Evolutionary conservation across 169 alveolate species (phyloP), one percentile per base, ranked within the genome.

Genomic region (Plasmodium cynomolgi): DNA sequence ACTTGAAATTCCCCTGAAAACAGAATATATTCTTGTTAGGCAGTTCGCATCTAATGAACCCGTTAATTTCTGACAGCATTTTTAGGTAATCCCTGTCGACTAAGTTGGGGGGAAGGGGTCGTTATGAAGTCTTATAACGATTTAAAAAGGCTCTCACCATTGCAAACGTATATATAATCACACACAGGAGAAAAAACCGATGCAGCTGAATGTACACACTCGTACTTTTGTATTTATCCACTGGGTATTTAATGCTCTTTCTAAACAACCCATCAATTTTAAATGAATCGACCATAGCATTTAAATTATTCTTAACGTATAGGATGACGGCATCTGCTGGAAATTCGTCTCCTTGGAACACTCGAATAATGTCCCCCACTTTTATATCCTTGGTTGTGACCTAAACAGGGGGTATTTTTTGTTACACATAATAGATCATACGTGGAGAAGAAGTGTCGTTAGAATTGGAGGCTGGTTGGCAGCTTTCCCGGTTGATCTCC

Each of bases 311-410:
- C 44, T 91, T 82, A 44, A 58, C 83, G 83, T 91, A 82, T 11
- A 91, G 92, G 37, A 91, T 91, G 20, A 91, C 95, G 1, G 39
- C 95, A 91, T 91, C 95, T 11, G 95, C 95, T 74, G 95, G 95
- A 26, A 91, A 91, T 23, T 91, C 95, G 47, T 91, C 92, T 4
- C 85, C 95, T 73, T 82, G 81, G 41, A 75, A 91, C 23, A 91
- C 58, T 20, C 95, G 23, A 81, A 91, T 91, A 44, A 91, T 91
- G 71, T 91, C 83, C 15, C 95, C 95, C 39, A 91, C 95, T 34
- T 91, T 91, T 71, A 91, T 91, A 31, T 91, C 95, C 20, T 91
- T 91, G 8, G 95, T 91, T 84, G 79, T 91, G 41, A 91, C 95
- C 95, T 91, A n/a, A 81, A 81, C 56, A 20, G 31, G 44, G 62